These are phyloP conservation scores for Psilocybe azurescens DNA, from an alignment of 768 basidiomycete species.

Conservation along the genomic window DNA sequence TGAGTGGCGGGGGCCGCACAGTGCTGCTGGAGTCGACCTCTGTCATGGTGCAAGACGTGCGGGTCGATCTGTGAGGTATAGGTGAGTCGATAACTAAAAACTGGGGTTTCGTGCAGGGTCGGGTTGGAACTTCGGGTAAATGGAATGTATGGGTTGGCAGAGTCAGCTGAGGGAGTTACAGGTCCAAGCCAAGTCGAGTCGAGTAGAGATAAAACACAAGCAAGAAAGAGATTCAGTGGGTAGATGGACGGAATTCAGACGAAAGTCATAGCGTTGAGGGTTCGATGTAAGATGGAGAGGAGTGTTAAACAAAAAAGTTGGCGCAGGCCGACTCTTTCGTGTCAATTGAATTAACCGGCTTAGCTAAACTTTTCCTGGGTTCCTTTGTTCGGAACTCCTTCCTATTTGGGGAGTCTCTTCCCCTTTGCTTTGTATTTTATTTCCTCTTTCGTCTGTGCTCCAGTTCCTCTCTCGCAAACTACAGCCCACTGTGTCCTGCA, in stretches of 20 bases:
- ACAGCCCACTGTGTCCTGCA: too few species aligned
- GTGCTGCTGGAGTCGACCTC: slow-evolving; percentile 16
- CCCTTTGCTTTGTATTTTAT: slow-evolving; percentile 13
- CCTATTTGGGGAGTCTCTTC: slow-evolving; percentile 13
- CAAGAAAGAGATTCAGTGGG: background rate
- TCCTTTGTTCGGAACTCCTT: slow-evolving; percentile 5
- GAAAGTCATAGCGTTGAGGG: background rate
- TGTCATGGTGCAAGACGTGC: slow-evolving; percentile 15
- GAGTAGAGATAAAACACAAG: background rate
- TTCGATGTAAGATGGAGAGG: background rate
- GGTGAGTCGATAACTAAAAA: too few species aligned
- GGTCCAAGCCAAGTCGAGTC: background rate
- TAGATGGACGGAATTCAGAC: background rate
- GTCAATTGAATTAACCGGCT: slow-evolving; percentile 17
- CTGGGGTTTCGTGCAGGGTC: slow-evolving; percentile 1
- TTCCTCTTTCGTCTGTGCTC: background rate
- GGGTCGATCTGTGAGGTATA: background rate
- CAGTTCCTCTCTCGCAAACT: background rate
- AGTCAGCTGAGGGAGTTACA: too few species aligned
- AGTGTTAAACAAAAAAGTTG: slow-evolving; percentile 2
- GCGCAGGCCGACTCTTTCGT: slow-evolving; percentile 5
- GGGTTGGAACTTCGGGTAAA: slow-evolving; percentile 7
- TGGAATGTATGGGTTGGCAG: background rate
- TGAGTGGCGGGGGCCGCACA: slow-evolving; percentile 21
- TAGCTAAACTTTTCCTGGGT: slow-evolving; percentile 22